Evolutionary conservation across 495 filamentous ascomycete genomes (phyloP), one percentile per base, ranked within the genome.

Genomic region (Penicillium lividum): DNA sequence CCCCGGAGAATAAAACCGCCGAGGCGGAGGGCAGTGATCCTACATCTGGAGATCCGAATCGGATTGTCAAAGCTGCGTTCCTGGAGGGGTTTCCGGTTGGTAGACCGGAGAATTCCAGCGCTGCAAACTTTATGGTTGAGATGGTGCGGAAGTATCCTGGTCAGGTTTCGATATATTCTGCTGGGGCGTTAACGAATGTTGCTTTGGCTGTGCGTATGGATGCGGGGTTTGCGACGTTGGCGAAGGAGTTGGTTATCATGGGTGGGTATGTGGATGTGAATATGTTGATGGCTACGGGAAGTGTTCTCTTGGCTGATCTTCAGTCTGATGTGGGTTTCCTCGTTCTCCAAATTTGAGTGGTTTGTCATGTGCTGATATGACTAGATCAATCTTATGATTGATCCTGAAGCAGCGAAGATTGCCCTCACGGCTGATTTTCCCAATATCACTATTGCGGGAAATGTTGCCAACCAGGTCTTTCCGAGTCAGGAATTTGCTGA

Each of bases 381-480:
- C 10, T 9, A 69, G 67, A 71, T 77, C 60, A 77, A 76, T 57
- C 55, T 76, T 15, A 75, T 76, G 68, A 64, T 74, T 30, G 76
- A 78, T 50, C 75, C 76, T 5, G 75, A 75, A 61, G 73, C 72
- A 25, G 68, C 75, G 15, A 74, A 77, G 57, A 72, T 76, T 36
- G 73, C 74, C 1, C 31, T 78, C 38, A 76, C 66, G 16, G 72
- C 75, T 10, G 64, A 69, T 25, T 77, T 78, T 57, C 71, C 74
- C 16, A 65, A 71, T n/a, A 75, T 75, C 51, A 68, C 68, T 50
- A 67, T 77, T 42, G 69, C 69, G 11, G 72, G 72, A 3, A 75
- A 76, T 51, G 72, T 75, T 28, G 73, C 74, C n/a, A 75, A 75
- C 56, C 68, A 68, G 51, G 63, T 71, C 4, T 70, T 68, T 44